These are phyloP conservation scores for Biscogniauxia marginata DNA, from an alignment of 2,329 filamentous ascomycete genomes.

Conservation along the genomic window DNA sequence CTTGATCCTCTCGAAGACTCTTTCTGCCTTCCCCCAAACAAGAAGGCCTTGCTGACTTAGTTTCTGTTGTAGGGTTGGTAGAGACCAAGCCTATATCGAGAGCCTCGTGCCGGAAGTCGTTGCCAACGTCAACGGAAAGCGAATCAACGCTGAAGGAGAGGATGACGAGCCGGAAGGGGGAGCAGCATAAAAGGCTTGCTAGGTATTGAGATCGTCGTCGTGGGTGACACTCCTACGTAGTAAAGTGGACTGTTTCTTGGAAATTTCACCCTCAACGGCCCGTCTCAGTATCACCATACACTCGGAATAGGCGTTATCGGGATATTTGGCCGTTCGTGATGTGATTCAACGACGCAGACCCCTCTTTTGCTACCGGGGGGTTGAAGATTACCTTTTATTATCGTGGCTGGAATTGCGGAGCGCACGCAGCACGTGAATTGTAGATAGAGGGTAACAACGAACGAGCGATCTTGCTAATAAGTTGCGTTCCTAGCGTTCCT, in stretches of 20 bases:
- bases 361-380: no score
- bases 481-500: no score
- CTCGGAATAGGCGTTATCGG: no score
- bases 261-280: background rate
- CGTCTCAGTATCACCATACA: background rate
- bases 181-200: background rate
- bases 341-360: no score
- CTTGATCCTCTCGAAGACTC: background rate
- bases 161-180: conserved; percentile 46
- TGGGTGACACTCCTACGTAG: background rate
- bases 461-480: no score
- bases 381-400: no score
- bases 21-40: background rate
- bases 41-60: background rate
- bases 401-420: no score
- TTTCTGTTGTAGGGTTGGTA: conserved; percentile 52
- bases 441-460: no score
- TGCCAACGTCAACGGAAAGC: conserved; percentile 69
- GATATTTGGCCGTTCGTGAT: no score
- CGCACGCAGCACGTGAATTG: no score
- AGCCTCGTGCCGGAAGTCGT: conserved; percentile 76
- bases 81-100: conserved; percentile 75
- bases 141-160: conserved; percentile 70
- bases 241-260: no score
- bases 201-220: background rate